Evolutionary conservation across 345 rosid species (phyloP).

Genomic region (Erysimum cheiranthoides): DNA sequence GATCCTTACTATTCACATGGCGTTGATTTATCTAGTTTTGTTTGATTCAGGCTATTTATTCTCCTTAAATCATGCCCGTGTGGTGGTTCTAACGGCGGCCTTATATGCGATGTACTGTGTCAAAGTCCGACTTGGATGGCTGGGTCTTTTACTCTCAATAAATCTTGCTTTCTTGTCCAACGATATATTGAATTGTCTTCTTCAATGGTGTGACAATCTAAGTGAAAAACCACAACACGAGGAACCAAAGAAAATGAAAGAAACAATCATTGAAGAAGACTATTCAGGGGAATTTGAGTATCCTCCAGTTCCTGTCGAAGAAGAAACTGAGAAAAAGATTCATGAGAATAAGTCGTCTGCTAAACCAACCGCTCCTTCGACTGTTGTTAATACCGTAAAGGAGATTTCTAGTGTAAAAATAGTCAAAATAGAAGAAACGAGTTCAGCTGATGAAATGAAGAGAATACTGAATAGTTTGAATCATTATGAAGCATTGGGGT

Average conservation of each 20-base stretch:
- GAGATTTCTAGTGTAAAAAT: constrained; percentile 56
- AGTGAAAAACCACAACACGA: constrained; percentile 62
- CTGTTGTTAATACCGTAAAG: constrained; percentile 55
- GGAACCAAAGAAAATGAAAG: constrained; percentile 64
- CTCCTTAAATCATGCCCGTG: constrained; percentile 88
- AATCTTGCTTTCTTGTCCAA: constrained; percentile 92
- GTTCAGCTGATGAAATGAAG: constrained; percentile 82
- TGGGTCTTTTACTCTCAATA: constrained; percentile 79
- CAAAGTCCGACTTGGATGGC: constrained; percentile 94
- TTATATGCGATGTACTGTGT: constrained; percentile 80
- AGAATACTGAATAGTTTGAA: constrained; percentile 73
- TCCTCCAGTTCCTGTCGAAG: constrained; percentile 59
- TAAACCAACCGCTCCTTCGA: constrained; percentile 58
- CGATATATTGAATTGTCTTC: constrained; percentile 73
- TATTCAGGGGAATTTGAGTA: constrained; percentile 64
- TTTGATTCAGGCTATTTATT: constrained; percentile 82
- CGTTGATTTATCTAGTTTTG: constrained; percentile 34
- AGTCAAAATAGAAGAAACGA: constrained; percentile 63
- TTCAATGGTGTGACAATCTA: constrained; percentile 80
- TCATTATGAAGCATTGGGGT: constrained; percentile 88
- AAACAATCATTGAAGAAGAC: constrained; percentile 67
- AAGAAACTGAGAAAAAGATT: constrained; percentile 57
- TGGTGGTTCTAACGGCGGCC: constrained; percentile 78
- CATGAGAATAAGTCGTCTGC: constrained; percentile 69
- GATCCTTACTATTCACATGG: constrained; percentile 7